phyloP scores from a whole-genome alignment of 2,329 filamentous ascomycete genomes.

The Botrytis galanthina region DNA sequence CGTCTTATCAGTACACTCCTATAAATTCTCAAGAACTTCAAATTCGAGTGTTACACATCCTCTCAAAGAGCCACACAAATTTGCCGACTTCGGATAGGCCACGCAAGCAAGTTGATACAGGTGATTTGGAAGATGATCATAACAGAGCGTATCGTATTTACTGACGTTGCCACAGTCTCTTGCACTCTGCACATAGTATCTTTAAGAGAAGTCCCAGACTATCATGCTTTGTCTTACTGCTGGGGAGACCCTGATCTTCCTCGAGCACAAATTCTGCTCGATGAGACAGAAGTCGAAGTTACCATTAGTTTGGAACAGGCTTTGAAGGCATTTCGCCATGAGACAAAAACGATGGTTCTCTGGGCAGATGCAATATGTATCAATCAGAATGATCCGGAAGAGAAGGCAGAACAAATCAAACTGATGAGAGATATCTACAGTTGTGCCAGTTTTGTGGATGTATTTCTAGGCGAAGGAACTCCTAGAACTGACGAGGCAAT shows the following conservation, averaged over 20 bases:
- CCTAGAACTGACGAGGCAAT: conserved; percentile 20
- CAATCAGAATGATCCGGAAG: conserved; percentile 22
- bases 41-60: conserved; percentile 8
- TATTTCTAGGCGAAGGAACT: conserved; percentile 20
- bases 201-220: not conserved
- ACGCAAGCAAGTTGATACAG: not conserved
- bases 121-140: not conserved
- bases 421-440: conserved; percentile 23
- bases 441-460: conserved; percentile 17
- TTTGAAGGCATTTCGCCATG: conserved; percentile 21
- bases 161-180: not conserved
- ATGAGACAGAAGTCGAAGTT: conserved; percentile 18
- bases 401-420: conserved; percentile 22
- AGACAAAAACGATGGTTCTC: not conserved
- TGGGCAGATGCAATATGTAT: conserved; percentile 27
- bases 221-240: conserved; percentile 21
- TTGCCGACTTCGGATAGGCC: too few species aligned
- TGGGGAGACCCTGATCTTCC: conserved; percentile 16
- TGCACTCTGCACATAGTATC: conserved; percentile 6
- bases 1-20: not conserved
- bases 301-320: conserved; percentile 24
- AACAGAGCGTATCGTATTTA: not conserved
- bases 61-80: not conserved
- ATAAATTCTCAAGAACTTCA: not conserved
- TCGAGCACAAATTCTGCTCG: conserved; percentile 11